Base-by-base conservation (phyloP, 345 rosid species). In the Excoecaria agallocha region DNA sequence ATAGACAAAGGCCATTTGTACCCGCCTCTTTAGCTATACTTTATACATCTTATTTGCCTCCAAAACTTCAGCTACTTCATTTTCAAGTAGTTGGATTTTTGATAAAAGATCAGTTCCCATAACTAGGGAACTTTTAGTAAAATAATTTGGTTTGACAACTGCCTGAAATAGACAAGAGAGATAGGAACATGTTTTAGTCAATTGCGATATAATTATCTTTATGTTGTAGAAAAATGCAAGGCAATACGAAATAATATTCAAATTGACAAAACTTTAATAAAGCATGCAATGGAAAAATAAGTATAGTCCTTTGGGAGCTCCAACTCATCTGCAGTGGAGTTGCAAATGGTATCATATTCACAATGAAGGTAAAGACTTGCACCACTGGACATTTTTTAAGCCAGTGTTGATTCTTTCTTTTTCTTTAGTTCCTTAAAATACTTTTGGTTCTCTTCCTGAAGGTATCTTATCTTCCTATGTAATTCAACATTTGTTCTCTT, bases 11-110 rank as follows among this genome's bases (percentile, higher is more conserved):
- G 38, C 5, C 38, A 50, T 13, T 39, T 55, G 37, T 68, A 74
- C n/a, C 83, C 35, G 85, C 91, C 90, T 85, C 70, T 81, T 85
- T 71, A 86, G 86, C 84, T 87, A 89, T 48, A 69, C 71, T 76
- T 86, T 87, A 51, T 85, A 83, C 86, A 86, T 80, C 74, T 77
- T 79, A 72, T 85, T 86, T 77, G 94, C 86, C 79, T 87, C 86
- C 76, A 80, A 39, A 48, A 87, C 89, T 75, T 87, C 89, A 0
- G 86, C 87, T 52, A 89, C 75, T 75, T 86, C 85, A 69, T 69
- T 78, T 82, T 87, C 86, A 49, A 87, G 91, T 50, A 25, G 71
- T 63, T 76, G 85, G 57, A 86, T 79, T 81, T 87, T 86, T 60
- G 82, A 79, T 59, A 68, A 68, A 66, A 75, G 77, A 70, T 82